Percentiles rank a stretch among this genome's conserved stretches.
phyloP scores from a whole-genome alignment of 805 yeast species.

The Wickerhamomyces queroliae region DNA sequence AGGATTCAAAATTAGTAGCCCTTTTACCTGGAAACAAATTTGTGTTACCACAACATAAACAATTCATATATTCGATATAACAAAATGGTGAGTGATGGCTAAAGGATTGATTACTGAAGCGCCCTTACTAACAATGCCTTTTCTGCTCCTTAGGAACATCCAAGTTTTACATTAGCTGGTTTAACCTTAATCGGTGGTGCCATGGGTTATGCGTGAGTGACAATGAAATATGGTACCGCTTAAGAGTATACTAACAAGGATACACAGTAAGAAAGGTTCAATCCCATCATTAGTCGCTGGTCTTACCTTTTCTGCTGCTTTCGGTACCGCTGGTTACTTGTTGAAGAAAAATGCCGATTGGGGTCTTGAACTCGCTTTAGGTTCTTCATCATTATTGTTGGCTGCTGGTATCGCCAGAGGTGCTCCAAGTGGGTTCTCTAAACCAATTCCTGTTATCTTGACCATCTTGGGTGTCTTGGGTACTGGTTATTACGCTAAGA shows the following conservation, averaged over 20 bases:
- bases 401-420: conserved; percentile 74
- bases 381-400: conserved; percentile 58
- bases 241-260: conserved; percentile 1
- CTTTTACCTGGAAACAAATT: too few species aligned
- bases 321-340: conserved; percentile 71
- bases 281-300: conserved; percentile 82
- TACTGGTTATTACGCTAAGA: conserved; percentile 63
- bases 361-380: conserved; percentile 79
- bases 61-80: too few species aligned
- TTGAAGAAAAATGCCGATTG: conserved; percentile 65
- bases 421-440: conserved; percentile 47
- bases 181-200: conserved; percentile 66
- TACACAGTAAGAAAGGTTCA: conserved; percentile 53
- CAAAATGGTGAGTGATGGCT: not conserved
- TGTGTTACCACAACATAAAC: too few species aligned
- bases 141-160: conserved; percentile 80
- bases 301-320: conserved; percentile 47
- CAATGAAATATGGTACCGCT: not conserved
- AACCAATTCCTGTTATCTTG: conserved; percentile 72
- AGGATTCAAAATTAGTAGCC: too few species aligned
- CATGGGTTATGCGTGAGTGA: conserved; percentile 52
- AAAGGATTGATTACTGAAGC: not conserved
- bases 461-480: conserved; percentile 58
- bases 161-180: conserved; percentile 66
- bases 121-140: not conserved